Percentiles rank a stretch among this genome's conserved stretches.
phyloP scores from a whole-genome alignment of 108 stramenopile species.

The Cyclotella kingstonii region DNA sequence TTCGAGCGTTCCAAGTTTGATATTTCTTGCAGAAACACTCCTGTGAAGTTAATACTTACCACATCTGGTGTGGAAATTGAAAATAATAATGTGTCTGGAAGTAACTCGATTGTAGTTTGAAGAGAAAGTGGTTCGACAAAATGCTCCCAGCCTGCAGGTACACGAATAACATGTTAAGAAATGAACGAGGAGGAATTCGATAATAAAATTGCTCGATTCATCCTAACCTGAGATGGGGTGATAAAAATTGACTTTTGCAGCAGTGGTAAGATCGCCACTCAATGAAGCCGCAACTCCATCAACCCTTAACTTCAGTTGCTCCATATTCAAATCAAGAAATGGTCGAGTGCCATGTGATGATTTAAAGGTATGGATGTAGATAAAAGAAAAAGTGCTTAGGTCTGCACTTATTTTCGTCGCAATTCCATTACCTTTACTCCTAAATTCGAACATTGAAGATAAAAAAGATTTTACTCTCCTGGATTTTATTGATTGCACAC shows the following conservation, averaged over 20 bases:
- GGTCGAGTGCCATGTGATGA: slow-evolving; percentile 52
- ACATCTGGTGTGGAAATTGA: slow-evolving; percentile 8
- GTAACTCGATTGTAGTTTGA: slow-evolving; percentile 48
- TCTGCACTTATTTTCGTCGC: slow-evolving; percentile 65
- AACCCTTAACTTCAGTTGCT: slow-evolving; percentile 48
- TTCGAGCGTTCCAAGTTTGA: slow-evolving; percentile 37
- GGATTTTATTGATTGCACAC: background rate
- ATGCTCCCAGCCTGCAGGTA: slow-evolving; percentile 52
- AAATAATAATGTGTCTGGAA: slow-evolving; percentile 70
- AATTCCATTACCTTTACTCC: slow-evolving; percentile 72
- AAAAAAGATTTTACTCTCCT: slow-evolving; percentile 9
- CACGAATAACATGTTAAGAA: background rate
- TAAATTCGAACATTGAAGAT: slow-evolving; percentile 44
- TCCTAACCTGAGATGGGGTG: slow-evolving; percentile 50
- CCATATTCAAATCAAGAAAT: slow-evolving; percentile 61
- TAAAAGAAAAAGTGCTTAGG: slow-evolving; percentile 57
- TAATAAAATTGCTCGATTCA: no score
- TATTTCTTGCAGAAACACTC: slow-evolving; percentile 54
- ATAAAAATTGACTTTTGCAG: slow-evolving; percentile 52
- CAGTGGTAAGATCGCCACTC: slow-evolving; percentile 49
- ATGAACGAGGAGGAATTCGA: background rate
- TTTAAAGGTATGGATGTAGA: slow-evolving; percentile 51
- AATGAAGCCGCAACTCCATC: slow-evolving; percentile 68
- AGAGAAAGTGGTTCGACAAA: slow-evolving; percentile 55
- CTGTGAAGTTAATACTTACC: slow-evolving; percentile 62